Base-by-base conservation (phyloP, 768 basidiomycete genomes). In the Leccinum variicolor region DNA sequence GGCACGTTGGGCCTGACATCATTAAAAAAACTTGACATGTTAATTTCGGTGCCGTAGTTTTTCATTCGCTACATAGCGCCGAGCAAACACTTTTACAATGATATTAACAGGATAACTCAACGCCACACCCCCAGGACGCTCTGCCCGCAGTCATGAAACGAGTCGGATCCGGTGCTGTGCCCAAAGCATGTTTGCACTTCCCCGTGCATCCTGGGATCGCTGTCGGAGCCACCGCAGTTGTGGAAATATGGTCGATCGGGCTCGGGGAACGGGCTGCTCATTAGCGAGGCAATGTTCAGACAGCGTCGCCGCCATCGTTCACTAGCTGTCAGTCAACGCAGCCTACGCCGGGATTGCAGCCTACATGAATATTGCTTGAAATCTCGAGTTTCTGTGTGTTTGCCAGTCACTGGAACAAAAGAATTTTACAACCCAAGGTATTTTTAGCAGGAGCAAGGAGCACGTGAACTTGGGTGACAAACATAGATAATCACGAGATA, bases 11-110 rank as follows among this genome's bases (percentile, higher is more conserved):
- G 52, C 60, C 45, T 26, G 41, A 43, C 41, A 43, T 43, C 41
- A 43, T 41, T 41, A 41, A 25, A 45, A 52, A 45, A 8, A 43
- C 41, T 19, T 43, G 2, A 43, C 41, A 43, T 43, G 41, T 17
- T 47, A 43, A n/a, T 33, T 55, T 66, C 66, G 65, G 66, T 48
- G 0, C 60, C 66, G 64, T 52, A 57, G 64, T 43, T 53, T 59
- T 55, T 62, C 65, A 19, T 13, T 43, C 19, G 11, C 19, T 52
- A 21, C 5, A 21, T 6, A 45, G 29, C 33, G 57, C 36, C 19
- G 31, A 34, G 36, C 29, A 26, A 45, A 21, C n/a, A 43, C 41
- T 43, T 52, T 58, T 50, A 53, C 9, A 26, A 54, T 36, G 36
- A 47, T 10, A 10, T 41, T 19, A 41, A 19, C 39, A 19, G 39